A percentile compares a stretch with the other conserved stretches of the same genome.
These are phyloP conservation scores for Biscogniauxia marginata DNA, from an alignment of 2,329 filamentous ascomycete genomes.

Conservation along the genomic window DNA sequence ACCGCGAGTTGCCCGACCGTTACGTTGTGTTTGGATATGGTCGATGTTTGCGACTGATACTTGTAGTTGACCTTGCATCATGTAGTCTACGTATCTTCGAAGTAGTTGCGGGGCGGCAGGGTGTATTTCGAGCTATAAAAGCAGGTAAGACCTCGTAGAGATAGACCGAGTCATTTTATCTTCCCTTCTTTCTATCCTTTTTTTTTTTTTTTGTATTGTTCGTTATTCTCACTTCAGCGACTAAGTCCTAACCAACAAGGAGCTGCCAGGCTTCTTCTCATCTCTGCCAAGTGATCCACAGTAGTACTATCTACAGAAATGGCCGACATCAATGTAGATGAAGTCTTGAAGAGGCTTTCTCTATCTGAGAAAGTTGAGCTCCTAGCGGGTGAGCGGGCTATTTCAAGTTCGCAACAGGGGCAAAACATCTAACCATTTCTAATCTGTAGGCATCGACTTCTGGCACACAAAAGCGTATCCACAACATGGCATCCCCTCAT, in stretches of 20 bases:
- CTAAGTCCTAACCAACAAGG: too few relatives aligned
- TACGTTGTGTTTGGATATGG: neutral
- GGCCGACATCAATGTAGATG: conserved; percentile 54
- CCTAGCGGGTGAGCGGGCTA: conserved; percentile 42
- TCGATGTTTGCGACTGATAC: neutral
- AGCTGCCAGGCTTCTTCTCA: neutral
- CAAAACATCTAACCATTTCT: neutral
- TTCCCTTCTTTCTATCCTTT: neutral
- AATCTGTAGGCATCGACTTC: conserved; percentile 57
- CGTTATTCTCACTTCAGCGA: neutral
- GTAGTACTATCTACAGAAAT: conserved; percentile 29
- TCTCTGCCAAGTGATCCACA: conserved; percentile 4
- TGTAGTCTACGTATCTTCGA: too few relatives aligned
- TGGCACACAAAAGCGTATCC: conserved; percentile 66
- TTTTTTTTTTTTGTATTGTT: neutral
- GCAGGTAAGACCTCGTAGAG: neutral
- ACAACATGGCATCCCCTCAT: conserved; percentile 59
- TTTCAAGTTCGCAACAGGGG: neutral
- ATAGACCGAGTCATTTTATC: neutral
- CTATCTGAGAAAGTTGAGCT: conserved; percentile 53
- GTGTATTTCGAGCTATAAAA: neutral
- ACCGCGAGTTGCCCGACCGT: neutral
- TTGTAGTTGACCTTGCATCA: neutral
- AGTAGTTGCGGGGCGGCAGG: neutral
- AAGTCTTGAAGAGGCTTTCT: conserved; percentile 53